Evolutionary conservation across 2,329 filamentous ascomycete species (phyloP), one percentile per base, ranked within the genome.

Genomic region (Fusarium oligoseptatum): DNA sequence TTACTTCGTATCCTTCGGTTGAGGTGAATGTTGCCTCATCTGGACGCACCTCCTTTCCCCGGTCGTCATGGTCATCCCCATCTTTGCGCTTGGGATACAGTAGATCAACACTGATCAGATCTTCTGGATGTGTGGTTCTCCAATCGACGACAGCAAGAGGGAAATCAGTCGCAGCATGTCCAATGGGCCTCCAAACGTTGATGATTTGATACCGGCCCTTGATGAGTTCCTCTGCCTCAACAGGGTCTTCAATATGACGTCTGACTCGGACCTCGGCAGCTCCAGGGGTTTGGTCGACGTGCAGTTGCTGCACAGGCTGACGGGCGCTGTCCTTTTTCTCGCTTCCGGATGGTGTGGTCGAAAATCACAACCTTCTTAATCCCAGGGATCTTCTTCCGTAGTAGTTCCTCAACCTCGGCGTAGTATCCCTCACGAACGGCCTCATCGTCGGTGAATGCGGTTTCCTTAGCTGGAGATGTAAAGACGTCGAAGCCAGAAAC

Each of bases 271-370:
- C 86, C 68, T 87, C 89, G 1, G 91, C 91, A 0, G 92, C 92
- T 0, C 78, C 81, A 0, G 91, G 89, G 0, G 92, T 93, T 82
- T 94, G 92, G 78, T 94, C 92, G 15, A 94, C 91, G 71, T 94
- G 92, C 0, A 94, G 91, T 74, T 90, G 89, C 80, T 92, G 90
- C 0, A 94, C 92, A 0, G 92, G 92, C 72, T 90, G 88, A 7
- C 92, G 87, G 0, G 90, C 86, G 0, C 90, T 84, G 2, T 83
- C 80, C n/a, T 88, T 87, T 87, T 2, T 85, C 81, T 22, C 88
- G 84, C 8, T 88, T 84, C 2, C 92, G 88, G 74, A 94, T 92
- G 0, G 92, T 94, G 80, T 94, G 92, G 81, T 94, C 92, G 79
- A 94, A 94, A 68, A 94, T 92, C 68, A 91, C 87, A 12, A 94